Percentiles rank a stretch among this genome's conserved stretches.
phyloP scores from a whole-genome alignment of 2,329 filamentous ascomycete species.

The Dactylellina haptotyla region DNA sequence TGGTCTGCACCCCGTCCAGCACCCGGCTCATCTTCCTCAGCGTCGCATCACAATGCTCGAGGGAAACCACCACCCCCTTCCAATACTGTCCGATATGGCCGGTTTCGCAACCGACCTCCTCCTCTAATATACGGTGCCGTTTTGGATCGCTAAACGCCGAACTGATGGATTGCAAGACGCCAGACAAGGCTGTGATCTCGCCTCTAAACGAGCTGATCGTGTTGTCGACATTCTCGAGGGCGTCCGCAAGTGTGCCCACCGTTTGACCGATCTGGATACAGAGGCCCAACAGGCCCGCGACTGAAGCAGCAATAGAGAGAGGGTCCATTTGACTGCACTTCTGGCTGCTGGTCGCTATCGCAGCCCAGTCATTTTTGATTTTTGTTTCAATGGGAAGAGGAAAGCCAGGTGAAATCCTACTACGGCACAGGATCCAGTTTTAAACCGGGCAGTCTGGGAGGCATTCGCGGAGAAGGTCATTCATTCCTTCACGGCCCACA shows the following conservation, averaged over 20 bases:
- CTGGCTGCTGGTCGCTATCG: constrained; percentile 41
- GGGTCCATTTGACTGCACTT: constrained; percentile 50
- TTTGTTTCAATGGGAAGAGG: neutral
- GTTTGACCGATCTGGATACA: constrained; percentile 51
- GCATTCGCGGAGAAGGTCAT: neutral
- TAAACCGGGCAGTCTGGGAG: constrained; percentile 8
- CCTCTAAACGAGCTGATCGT: constrained; percentile 46
- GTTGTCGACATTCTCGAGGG: constrained; percentile 46
- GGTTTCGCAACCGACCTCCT: constrained; percentile 43
- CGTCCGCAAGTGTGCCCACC: constrained; percentile 37
- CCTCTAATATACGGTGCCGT: constrained; percentile 37
- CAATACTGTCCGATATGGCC: constrained; percentile 49
- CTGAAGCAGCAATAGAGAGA: constrained; percentile 47
- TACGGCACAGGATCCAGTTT: constrained; percentile 44
- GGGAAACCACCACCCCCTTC: constrained; percentile 41
- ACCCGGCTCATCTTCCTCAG: constrained; percentile 42
- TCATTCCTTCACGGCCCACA: constrained; percentile 9
- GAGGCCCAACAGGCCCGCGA: constrained; percentile 39
- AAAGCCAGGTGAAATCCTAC: neutral
- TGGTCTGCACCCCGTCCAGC: constrained; percentile 38
- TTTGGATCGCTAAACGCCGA: constrained; percentile 38
- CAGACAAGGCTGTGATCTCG: constrained; percentile 41
- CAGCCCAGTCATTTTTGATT: constrained; percentile 19
- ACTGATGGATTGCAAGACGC: constrained; percentile 36
- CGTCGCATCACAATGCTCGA: constrained; percentile 39